phyloP scores from a whole-genome alignment of 352 stramenopile species.

The Phytophthora ohioensis region DNA sequence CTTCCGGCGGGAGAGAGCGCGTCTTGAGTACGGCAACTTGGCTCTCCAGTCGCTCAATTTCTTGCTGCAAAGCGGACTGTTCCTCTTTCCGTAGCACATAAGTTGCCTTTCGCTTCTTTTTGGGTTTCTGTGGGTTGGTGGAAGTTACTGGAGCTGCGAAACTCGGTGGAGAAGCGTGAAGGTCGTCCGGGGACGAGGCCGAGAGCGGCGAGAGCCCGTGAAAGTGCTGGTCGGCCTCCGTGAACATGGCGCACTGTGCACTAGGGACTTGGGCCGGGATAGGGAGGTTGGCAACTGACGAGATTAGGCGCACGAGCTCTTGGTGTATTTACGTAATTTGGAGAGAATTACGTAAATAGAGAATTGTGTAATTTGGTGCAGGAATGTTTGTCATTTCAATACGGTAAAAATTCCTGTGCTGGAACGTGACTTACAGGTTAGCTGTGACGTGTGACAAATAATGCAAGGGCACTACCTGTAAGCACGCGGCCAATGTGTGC shows the following conservation, averaged over 20 bases:
- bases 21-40: conserved; percentile 47
- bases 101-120: conserved; percentile 45
- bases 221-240: conserved; percentile 10
- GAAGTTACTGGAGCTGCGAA: not conserved
- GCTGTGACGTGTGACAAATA: too few relatives aligned
- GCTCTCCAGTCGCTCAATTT: conserved; percentile 42
- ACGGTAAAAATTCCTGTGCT: too few relatives aligned
- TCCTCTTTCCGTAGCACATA: conserved; percentile 54
- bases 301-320: not conserved
- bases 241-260: conserved; percentile 9
- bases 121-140: conserved; percentile 4
- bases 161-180: not conserved
- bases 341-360: not conserved
- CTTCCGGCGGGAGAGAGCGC: conserved; percentile 25
- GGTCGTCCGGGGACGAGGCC: conserved; percentile 1
- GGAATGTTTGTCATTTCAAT: too few relatives aligned
- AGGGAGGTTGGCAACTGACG: conserved; percentile 1
- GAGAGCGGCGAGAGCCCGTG: conserved; percentile 4
- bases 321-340: not conserved
- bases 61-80: conserved; percentile 35
- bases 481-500: too few relatives aligned
- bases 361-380: not conserved
- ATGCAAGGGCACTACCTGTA: too few relatives aligned
- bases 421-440: too few relatives aligned
- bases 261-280: not conserved